Percentiles rank a stretch among this genome's conserved stretches.
These are phyloP conservation scores for Plasmodium vinckei DNA, from an alignment of 169 alveolate species.

Conservation along the genomic window DNA sequence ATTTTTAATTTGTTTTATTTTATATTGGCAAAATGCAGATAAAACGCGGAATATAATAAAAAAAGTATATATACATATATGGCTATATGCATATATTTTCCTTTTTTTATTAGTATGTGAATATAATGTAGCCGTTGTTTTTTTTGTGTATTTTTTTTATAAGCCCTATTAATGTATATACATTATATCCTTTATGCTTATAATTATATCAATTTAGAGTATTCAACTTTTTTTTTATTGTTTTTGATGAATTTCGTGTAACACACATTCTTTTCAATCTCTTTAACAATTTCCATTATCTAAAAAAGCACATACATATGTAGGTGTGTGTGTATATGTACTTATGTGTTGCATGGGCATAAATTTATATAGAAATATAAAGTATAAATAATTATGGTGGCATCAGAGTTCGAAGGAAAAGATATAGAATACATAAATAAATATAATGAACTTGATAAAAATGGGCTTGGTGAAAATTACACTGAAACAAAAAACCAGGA, in stretches of 20 bases:
- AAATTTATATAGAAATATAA: neutral
- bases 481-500: neutral
- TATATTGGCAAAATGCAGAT: too few relatives aligned
- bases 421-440: neutral
- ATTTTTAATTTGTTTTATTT: too few relatives aligned
- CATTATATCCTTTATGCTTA: constrained; percentile 7
- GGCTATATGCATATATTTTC: too few relatives aligned
- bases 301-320: neutral
- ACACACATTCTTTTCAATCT: too few relatives aligned
- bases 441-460: neutral
- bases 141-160: constrained; percentile 19
- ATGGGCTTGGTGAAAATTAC: neutral
- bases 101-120: too few relatives aligned
- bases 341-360: neutral
- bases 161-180: neutral
- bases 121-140: neutral
- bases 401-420: neutral
- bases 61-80: too few relatives aligned
- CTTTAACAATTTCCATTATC: too few relatives aligned
- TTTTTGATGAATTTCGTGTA: neutral
- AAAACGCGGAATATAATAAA: too few relatives aligned
- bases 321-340: neutral
- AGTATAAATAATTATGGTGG: neutral
- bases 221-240: neutral
- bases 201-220: neutral